Percentiles rank a stretch among this genome's conserved stretches.
Evolutionary conservation across 768 basidiomycete species (phyloP).

Genomic region (Russula dissimulans): DNA sequence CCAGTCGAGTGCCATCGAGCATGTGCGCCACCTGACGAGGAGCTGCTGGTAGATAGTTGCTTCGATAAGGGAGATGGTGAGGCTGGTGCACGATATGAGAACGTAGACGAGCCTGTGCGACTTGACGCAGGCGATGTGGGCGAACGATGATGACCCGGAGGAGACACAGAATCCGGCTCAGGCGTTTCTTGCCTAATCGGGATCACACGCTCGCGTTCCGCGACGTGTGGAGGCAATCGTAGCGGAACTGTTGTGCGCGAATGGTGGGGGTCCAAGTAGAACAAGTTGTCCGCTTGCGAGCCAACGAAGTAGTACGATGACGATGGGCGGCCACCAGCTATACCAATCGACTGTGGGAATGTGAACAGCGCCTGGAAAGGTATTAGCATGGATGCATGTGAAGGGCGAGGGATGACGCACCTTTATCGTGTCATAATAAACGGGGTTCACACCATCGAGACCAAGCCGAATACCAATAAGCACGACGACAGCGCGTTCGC

Average conservation of each 20-base stretch:
- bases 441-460: conserved; percentile 87
- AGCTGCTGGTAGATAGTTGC: conserved; percentile 42
- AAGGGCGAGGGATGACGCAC: conserved; percentile 28
- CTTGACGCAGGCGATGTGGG: conserved; percentile 22
- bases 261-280: conserved; percentile 77
- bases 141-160: conserved; percentile 21
- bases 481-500: conserved; percentile 74
- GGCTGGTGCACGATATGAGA: conserved; percentile 48
- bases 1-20: conserved; percentile 29
- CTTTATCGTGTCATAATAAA: conserved; percentile 85
- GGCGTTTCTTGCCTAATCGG: conserved; percentile 15
- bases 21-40: conserved; percentile 27
- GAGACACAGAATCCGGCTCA: conserved; percentile 5
- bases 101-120: conserved; percentile 27
- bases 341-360: conserved; percentile 92
- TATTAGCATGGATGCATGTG: not conserved
- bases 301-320: conserved; percentile 98
- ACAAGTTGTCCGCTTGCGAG: conserved; percentile 77
- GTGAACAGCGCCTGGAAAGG: conserved; percentile 67
- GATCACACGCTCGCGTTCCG: conserved; percentile 2
- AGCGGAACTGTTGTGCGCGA: conserved; percentile 69
- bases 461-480: conserved; percentile 83
- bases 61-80: conserved; percentile 61
- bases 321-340: conserved; percentile 93
- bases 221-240: conserved; percentile 36